Base-by-base conservation (phyloP, 441 rosid genomes). In the Eutrema salsugineum region DNA sequence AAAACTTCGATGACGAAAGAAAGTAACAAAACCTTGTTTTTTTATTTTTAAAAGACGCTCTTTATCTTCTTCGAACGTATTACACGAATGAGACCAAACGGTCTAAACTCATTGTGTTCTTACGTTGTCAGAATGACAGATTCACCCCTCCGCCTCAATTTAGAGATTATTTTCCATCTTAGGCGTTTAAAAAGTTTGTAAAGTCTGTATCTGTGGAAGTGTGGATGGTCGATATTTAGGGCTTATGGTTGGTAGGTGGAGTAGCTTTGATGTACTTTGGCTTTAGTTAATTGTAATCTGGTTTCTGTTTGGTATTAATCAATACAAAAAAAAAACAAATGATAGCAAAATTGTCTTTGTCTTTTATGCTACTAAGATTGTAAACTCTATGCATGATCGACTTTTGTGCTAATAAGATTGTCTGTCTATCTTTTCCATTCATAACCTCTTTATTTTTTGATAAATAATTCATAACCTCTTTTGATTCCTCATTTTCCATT, bases 21-120 rank as follows among this genome's bases (percentile, higher is more conserved):
- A 11, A 43, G 6, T 17, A 56, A 39, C 28, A 64, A 46, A 68
- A 17, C 39, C 1, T 4, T 38, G 3, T 14, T 27, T 15, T 15
- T 38, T 38, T 39, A 14, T 9, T 38, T 39, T 14, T 9, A 19
- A 38, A 50, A 50, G 8, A 36, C n/a, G 19, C 16, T 66, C 32
- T 50, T 42, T 35, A 42, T 46, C 6, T 54, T 19, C 63, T 33
- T 54, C 48, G 16, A 43, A 63, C 57, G 51, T 60, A 59, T 60
- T 30, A n/a, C 39, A 30, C 43, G 53, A 70, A 27, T 40, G 42
- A 60, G 48, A 47, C 66, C 74, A 46, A 69, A 48, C 20, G 11
- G 39, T 43, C 35, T 49, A 36, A 57, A 35, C 14, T 49, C 40
- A 24, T 28, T 20, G 12, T 33, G 10, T 17, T 22, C 47, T 47